phyloP scores from a whole-genome alignment of 345 rosid species.

The Ceriops zippeliana region DNA sequence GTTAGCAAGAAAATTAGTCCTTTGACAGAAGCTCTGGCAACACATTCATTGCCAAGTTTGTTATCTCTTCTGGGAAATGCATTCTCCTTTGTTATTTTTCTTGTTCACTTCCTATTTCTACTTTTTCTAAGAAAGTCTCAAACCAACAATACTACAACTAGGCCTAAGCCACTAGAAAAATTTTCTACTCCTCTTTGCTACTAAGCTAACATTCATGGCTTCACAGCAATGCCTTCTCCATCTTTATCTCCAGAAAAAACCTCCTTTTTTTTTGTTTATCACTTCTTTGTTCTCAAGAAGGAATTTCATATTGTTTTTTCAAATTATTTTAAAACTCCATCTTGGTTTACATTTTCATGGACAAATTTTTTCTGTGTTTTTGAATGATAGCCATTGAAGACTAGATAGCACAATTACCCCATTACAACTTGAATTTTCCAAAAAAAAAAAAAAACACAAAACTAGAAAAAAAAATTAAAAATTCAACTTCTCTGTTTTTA shows the following conservation, averaged over 20 bases:
- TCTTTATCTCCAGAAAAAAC: not conserved
- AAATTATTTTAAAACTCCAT: too few species aligned
- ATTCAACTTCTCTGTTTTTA: not conserved
- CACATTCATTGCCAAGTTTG: too few species aligned
- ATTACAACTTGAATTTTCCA: not conserved
- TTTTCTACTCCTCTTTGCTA: not conserved
- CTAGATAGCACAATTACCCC: not conserved
- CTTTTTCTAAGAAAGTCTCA: not conserved
- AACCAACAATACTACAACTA: not conserved
- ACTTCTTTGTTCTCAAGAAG: not conserved
- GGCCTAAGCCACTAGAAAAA: too few species aligned
- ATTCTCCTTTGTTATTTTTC: not conserved
- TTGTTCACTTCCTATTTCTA: not conserved
- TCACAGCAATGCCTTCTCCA: not conserved
- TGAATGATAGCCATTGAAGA: not conserved
- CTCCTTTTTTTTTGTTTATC: not conserved
- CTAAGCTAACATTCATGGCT: not conserved
- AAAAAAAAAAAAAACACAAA: too few species aligned
- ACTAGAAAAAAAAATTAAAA: not conserved
- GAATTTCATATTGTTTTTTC: not conserved
- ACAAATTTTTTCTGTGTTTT: not conserved
- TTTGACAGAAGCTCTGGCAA: not conserved
- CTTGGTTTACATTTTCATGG: too few species aligned
- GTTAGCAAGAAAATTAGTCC: not conserved
- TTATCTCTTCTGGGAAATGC: too few species aligned